Percentiles rank a stretch among this genome's conserved stretches.
phyloP scores from a whole-genome alignment of 2,329 filamentous ascomycete genomes.

The Colletotrichum tropicale region DNA sequence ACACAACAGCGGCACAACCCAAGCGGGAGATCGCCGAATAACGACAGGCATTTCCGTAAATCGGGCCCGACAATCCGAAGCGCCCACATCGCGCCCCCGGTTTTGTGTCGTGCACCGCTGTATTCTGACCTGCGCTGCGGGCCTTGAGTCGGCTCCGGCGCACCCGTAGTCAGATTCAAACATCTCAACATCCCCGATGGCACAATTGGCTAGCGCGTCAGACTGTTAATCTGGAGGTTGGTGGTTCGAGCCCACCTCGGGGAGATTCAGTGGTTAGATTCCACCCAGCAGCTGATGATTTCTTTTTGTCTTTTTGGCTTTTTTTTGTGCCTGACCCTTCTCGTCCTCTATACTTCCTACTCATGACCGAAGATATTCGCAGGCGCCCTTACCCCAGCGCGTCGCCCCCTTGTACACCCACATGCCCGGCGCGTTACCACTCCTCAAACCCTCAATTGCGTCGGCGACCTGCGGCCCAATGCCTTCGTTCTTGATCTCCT shows the following conservation, averaged over 20 bases:
- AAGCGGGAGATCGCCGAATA: constrained; percentile 6
- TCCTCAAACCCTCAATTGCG: constrained; percentile 55
- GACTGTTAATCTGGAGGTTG: constrained; percentile 10
- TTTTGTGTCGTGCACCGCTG: background rate
- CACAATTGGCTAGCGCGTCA: constrained; percentile 11
- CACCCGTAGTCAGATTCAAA: background rate
- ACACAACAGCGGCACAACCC: background rate
- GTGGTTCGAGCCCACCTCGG: constrained; percentile 10
- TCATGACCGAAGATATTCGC: constrained; percentile 46
- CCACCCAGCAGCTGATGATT: background rate
- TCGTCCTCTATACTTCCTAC: too few relatives aligned
- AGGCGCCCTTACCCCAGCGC: constrained; percentile 52
- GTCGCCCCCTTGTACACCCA: constrained; percentile 55
- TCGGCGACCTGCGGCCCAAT: constrained; percentile 50
- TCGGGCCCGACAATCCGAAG: background rate
- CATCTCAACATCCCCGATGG: constrained; percentile 5
- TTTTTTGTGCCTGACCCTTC: too few relatives aligned
- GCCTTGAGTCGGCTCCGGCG: background rate
- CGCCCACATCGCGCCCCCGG: background rate
- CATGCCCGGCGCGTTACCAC: constrained; percentile 58
- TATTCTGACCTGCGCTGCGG: background rate
- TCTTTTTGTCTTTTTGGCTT: background rate
- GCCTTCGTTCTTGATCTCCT: constrained; percentile 53
- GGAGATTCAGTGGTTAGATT: background rate
- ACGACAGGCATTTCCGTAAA: background rate